These are phyloP conservation scores for Climacium dendroides DNA, from an alignment of 225 moss, liverwort and hornwort genomes.

Conservation along the genomic window DNA sequence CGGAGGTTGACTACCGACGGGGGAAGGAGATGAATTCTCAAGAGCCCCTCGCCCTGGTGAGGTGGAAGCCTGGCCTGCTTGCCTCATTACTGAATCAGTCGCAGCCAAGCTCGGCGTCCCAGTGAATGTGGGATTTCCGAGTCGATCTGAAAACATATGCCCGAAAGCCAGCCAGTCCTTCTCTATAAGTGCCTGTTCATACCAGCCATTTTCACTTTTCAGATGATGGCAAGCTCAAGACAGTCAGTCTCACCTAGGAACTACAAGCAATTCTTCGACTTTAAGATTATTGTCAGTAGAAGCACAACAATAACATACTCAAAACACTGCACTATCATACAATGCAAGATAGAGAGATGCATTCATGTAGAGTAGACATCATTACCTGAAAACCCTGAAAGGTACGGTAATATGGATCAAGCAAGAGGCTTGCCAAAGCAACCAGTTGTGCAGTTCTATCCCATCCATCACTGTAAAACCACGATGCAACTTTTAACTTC, in stretches of 20 bases:
- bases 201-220: neutral
- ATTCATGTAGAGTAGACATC: neutral
- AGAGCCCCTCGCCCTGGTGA: constrained; percentile 49
- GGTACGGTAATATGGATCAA: constrained; percentile 98
- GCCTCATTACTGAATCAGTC: constrained; percentile 37
- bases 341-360: neutral
- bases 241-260: neutral
- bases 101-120: constrained; percentile 40
- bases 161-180: constrained; percentile 98
- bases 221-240: neutral
- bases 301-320: neutral
- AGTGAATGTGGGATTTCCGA: constrained; percentile 74
- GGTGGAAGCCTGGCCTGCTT: constrained; percentile 22
- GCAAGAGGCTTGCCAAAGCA: constrained; percentile 68
- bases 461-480: constrained; percentile 69
- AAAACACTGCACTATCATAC: neutral
- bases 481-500: neutral
- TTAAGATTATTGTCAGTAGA: neutral
- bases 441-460: constrained; percentile 90
- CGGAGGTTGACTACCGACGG: constrained; percentile 23
- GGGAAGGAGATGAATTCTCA: constrained; percentile 29
- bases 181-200: constrained; percentile 77
- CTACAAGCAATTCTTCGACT: neutral
- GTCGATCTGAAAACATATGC: constrained; percentile 83
- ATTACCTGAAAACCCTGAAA: constrained; percentile 93